These are phyloP conservation scores for Iris pallida DNA, from an alignment of 116 monocot genomes.

Conservation along the genomic window DNA sequence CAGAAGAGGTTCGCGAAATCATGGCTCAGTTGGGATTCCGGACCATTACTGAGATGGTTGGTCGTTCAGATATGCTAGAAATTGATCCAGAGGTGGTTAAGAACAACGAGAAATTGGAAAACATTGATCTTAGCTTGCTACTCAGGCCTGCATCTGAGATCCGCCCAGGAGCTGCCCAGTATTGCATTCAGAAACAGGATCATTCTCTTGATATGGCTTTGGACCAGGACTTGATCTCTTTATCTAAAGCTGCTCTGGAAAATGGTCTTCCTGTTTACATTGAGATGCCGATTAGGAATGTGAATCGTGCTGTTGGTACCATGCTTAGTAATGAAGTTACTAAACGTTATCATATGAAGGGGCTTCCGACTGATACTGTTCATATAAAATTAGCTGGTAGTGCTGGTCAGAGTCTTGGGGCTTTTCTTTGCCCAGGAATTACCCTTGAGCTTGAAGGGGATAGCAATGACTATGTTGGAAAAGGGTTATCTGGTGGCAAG, in stretches of 20 bases:
- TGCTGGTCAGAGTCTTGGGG: constrained; percentile 96
- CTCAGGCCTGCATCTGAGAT: constrained; percentile 82
- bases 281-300: constrained; percentile 65
- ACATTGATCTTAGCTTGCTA: constrained; percentile 69
- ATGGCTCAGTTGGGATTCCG: constrained; percentile 89
- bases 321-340: constrained; percentile 98
- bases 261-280: constrained; percentile 58
- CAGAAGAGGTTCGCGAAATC: constrained; percentile 90
- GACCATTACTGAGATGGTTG: constrained; percentile 81
- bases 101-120: constrained; percentile 77
- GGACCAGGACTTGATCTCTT: constrained; percentile 61
- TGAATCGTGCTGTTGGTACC: constrained; percentile 95
- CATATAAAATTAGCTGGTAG: constrained; percentile 86
- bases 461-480: constrained; percentile 98
- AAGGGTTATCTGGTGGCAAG: constrained; percentile 95
- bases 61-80: constrained; percentile 88
- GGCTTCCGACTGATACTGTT: constrained; percentile 77
- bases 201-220: constrained; percentile 89
- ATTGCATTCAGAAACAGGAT: constrained; percentile 87
- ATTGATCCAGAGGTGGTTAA: constrained; percentile 71
- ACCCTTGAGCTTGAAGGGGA: constrained; percentile 99
- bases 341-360: constrained; percentile 66
- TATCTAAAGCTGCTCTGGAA: constrained; percentile 61
- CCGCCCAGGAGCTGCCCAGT: constrained; percentile 72
- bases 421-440: constrained; percentile 91